Evolutionary conservation across 2,329 filamentous ascomycete species (phyloP), one percentile per base, ranked within the genome.

Genomic region (Balansia obtecta): DNA sequence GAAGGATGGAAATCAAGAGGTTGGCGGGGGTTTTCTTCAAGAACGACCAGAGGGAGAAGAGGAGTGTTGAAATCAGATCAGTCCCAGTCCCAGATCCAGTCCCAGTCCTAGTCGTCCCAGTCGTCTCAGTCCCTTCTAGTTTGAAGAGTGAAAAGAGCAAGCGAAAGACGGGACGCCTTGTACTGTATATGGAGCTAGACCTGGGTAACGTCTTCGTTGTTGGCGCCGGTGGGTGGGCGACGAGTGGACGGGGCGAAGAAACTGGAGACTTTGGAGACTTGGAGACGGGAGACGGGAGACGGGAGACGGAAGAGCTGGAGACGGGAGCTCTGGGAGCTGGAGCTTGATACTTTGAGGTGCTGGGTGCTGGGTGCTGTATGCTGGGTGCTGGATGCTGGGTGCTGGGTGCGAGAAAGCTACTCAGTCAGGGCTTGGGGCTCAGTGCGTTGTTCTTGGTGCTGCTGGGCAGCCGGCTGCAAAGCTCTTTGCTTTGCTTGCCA

Each of bases 31-130:
- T 60, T 49, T 39, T 49, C 43, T 44, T 49, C 40, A 39, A 49
- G 41, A 34, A 49, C 15, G 32, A 38, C 32, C 59, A 47, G 45
- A 44, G 27, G 27, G 43, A 40, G 60, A 58, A 59, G 59, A 61
- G 58, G 53, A 55, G 58, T 55, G 43, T 41, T 40, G 58, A 61
- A 58, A 62, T 61, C 61, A 59, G 44, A 37, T 37, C 34, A 37
- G 34, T 37, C 27, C 27, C 27, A 27, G 27, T 27, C 27, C 27
- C 27, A 27, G 27, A n/a, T n/a, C n/a, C n/a, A n/a, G n/a, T 27
- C 22, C 22, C 22, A 27, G 22, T 27, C 22, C 22, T 6, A 27
- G 22, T 27, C 22, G 22, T n/a, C n/a, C n/a, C n/a, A n/a, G n/a
- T n/a, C n/a, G n/a, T 27, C 27, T 7, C 27, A 27, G 27, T 37